Percentiles rank a stretch among this genome's conserved stretches.
phyloP scores from a whole-genome alignment of 2,329 filamentous ascomycete species.

The Stemphylium beticola region DNA sequence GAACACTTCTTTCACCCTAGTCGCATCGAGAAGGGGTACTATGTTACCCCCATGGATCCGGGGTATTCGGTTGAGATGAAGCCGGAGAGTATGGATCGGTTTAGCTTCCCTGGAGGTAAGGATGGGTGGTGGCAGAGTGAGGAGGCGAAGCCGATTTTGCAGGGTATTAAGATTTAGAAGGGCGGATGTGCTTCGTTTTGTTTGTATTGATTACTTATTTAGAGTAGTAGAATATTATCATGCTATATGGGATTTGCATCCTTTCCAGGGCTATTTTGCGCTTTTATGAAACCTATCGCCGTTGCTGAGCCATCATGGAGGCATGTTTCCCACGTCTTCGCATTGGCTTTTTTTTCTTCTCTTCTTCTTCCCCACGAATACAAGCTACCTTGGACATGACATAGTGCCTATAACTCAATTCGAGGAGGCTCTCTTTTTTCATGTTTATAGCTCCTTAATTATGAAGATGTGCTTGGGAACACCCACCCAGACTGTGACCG shows the following conservation, averaged over 20 bases:
- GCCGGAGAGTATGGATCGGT: slow-evolving; percentile 81
- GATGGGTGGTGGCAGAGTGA: slow-evolving; percentile 86
- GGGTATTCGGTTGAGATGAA: slow-evolving; percentile 97
- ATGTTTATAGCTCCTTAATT: too few species aligned
- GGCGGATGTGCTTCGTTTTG: not conserved
- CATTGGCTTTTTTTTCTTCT: too few species aligned
- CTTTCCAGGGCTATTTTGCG: too few species aligned
- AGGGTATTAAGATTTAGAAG: slow-evolving; percentile 57
- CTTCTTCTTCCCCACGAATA: too few species aligned
- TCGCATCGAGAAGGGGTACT: slow-evolving; percentile 82
- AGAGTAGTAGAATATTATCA: too few species aligned
- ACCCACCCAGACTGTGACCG: too few species aligned
- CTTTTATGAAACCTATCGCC: not conserved
- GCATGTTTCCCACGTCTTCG: too few species aligned
- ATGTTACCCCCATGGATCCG: slow-evolving; percentile 80
- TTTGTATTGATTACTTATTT: not conserved
- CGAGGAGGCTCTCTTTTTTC: too few species aligned
- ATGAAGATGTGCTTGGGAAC: too few species aligned
- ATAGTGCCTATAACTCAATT: too few species aligned
- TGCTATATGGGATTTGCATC: not conserved
- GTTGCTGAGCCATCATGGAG: too few species aligned
- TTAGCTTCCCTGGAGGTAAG: slow-evolving; percentile 75
- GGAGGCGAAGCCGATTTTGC: slow-evolving; percentile 76
- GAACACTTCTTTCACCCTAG: slow-evolving; percentile 89
- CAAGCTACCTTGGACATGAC: too few species aligned